Conservation (phyloP, 2,329 filamentous ascomycete species). For the Cladophialophora yegresii region DNA sequence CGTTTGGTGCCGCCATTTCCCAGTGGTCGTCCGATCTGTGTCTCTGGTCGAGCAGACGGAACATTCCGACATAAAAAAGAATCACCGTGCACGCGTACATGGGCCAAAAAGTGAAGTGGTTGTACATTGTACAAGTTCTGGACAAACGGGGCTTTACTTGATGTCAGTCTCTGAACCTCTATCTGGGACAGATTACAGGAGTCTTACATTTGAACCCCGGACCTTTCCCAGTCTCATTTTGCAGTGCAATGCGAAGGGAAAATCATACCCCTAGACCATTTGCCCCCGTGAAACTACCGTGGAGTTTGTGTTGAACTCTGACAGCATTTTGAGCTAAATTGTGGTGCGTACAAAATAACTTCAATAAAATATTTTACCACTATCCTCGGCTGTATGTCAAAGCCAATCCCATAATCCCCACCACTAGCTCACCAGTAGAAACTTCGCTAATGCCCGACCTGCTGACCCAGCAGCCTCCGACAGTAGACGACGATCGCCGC, state of each 20-base stretch:
- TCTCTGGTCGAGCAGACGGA: neutral
- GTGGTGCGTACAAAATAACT: no score
- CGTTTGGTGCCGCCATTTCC: neutral
- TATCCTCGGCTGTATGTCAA: neutral
- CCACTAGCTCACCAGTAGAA: neutral
- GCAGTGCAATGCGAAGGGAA: conserved; percentile 42
- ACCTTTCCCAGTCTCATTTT: conserved; percentile 42
- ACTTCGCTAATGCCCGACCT: neutral
- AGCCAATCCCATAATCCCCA: neutral
- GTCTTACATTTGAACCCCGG: conserved; percentile 49
- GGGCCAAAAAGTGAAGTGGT: no score
- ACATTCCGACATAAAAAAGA: neutral
- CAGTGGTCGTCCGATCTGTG: neutral
- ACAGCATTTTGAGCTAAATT: neutral
- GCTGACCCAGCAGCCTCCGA: neutral
- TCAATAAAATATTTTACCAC: no score
- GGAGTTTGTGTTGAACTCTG: conserved; percentile 4
- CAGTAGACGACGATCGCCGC: neutral
- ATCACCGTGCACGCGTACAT: neutral
- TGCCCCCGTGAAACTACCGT: conserved; percentile 31
- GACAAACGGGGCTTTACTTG: conserved; percentile 44
- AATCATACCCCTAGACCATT: conserved; percentile 46
- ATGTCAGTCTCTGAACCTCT: no score
- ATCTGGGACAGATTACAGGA: no score
- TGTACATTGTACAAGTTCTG: conserved; percentile 17